A percentile compares a stretch with the other conserved stretches of the same genome.
These are phyloP conservation scores for Debaryomyces sp. DNA, from an alignment of 1,139 yeast species.

Conservation along the genomic window DNA sequence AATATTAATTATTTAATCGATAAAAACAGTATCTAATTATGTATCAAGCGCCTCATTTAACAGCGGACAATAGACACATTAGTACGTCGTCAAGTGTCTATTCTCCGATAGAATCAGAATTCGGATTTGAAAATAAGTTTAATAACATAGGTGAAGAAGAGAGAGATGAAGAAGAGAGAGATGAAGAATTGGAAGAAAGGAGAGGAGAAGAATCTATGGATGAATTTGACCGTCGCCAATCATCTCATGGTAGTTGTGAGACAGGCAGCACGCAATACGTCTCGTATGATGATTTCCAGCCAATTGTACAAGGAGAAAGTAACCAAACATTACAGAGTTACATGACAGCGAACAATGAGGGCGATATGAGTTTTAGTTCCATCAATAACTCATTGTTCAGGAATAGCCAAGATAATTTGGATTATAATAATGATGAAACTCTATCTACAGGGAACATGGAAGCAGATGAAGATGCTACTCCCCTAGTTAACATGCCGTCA, in stretches of 20 bases:
- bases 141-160: constrained; percentile 18
- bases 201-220: constrained; percentile 10
- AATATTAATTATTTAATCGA: background rate
- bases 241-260: constrained; percentile 5
- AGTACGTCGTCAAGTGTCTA: constrained; percentile 40
- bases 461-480: constrained; percentile 10
- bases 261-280: constrained; percentile 8
- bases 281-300: background rate
- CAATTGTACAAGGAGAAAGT: constrained; percentile 21
- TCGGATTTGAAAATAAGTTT: constrained; percentile 12
- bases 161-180: constrained; percentile 12
- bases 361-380: constrained; percentile 34
- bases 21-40: background rate
- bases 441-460: background rate
- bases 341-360: constrained; percentile 25
- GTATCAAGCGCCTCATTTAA: constrained; percentile 9
- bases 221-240: background rate
- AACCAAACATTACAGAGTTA: constrained; percentile 30
- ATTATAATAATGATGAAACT: constrained; percentile 11
- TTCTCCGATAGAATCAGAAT: constrained; percentile 27
- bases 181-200: too few relatives aligned
- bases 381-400: constrained; percentile 36
- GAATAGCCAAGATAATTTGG: constrained; percentile 15
- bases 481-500: constrained; percentile 1
- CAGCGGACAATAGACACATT: constrained; percentile 17